These are phyloP conservation scores for Naganishia kalamii DNA, from an alignment of 768 basidiomycete species.

Conservation along the genomic window DNA sequence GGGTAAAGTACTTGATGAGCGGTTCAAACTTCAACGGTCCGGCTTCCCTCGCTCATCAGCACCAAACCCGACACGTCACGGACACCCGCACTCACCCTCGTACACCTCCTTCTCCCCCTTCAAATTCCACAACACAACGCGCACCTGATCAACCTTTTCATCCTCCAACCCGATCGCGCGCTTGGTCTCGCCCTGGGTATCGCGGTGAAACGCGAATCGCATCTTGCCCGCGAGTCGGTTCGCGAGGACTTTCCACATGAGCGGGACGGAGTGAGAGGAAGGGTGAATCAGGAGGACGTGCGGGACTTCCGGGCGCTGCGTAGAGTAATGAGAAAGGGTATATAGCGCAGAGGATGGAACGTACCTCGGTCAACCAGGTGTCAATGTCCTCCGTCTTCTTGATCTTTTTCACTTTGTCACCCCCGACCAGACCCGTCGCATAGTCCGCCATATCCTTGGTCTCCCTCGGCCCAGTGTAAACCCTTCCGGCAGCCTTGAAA, in stretches of 20 bases:
- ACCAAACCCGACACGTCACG: not conserved
- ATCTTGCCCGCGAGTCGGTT: slow-evolving; percentile 54
- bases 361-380: slow-evolving; percentile 26
- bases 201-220: slow-evolving; percentile 64
- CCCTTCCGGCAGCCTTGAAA: slow-evolving; percentile 55
- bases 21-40: slow-evolving; percentile 69
- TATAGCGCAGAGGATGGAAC: no score
- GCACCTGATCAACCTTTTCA: slow-evolving; percentile 47
- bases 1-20: slow-evolving; percentile 65
- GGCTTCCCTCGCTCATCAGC: slow-evolving; percentile 34
- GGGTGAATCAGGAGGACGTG: slow-evolving; percentile 46
- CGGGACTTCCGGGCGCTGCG: slow-evolving; percentile 39
- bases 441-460: slow-evolving; percentile 68
- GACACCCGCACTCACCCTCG: slow-evolving; percentile 53
- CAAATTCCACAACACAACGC: slow-evolving; percentile 65
- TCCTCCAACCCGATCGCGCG: slow-evolving; percentile 56
- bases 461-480: slow-evolving; percentile 67
- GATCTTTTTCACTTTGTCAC: slow-evolving; percentile 58
- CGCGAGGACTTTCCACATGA: slow-evolving; percentile 47
- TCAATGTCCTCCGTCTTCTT: slow-evolving; percentile 54
- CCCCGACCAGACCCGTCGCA: slow-evolving; percentile 65
- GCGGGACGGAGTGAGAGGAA: slow-evolving; percentile 41
- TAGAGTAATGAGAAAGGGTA: not conserved
- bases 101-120: slow-evolving; percentile 61
- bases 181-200: slow-evolving; percentile 48